Base-by-base conservation (phyloP, 306 rosid genomes). In the Astragalus glycyphyllos region DNA sequence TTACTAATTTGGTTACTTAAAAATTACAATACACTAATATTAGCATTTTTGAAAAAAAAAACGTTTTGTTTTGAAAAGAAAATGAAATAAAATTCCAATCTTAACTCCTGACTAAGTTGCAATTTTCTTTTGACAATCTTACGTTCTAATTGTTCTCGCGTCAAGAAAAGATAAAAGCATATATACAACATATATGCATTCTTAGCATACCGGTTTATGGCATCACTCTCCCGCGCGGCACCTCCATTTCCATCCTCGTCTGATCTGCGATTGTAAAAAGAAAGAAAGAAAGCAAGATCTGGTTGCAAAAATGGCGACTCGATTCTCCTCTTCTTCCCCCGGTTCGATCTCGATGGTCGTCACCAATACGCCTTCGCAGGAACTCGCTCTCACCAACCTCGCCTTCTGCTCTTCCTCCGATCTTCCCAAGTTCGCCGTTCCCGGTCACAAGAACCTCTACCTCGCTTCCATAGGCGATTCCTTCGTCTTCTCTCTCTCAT, bases 351-450 rank as follows among this genome's bases (percentile, higher is more conserved):
- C 77, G 51, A 76, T 94, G 96, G 73, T 23, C 68, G 98, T 94
- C 8, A 84, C 86, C 46, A 81, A 65, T 68, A 90, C 95, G 23
- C 97, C 98, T 0, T 73, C 90, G 4, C 40, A 75, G 40, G 96
- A 89, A 68, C 92, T 94, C 58, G 95, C 84, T 8, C 61, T 86
- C 54, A 82, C 89, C 68, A 94, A 94, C 77, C 72, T 86, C 65
- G 96, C 95, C 58, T 94, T 67, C 86, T 87, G 96, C 78, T 84
- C 87, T 17, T 55, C 85, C 57, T 58, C 88, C 68, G 98, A 94
- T 80, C 89, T 94, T 14, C 84, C 68, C 41, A 74, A 41, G 35
- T 94, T 87, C 79, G 90, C 92, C 59, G 87, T 86, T 62, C 87
- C 96, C 47, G 86, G 80, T 65, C 71, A 71, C 60, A 50, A 50